Percentiles rank a stretch among this genome's conserved stretches.
These are phyloP conservation scores for Hibiscus syriacus DNA, from an alignment of 345 rosid species.

Conservation along the genomic window DNA sequence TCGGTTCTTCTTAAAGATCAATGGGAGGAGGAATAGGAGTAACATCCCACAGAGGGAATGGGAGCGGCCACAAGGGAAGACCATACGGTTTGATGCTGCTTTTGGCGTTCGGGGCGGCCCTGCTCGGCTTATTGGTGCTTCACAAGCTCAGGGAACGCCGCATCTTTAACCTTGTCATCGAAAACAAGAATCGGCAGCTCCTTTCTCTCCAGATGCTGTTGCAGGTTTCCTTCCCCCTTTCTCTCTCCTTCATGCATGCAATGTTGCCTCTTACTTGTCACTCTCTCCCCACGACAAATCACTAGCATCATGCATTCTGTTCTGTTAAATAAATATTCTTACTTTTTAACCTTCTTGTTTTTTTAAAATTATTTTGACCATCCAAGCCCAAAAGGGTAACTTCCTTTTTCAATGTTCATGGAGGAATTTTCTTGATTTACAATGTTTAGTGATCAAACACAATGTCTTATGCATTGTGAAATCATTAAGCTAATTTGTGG, in stretches of 20 bases:
- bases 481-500: too few species aligned
- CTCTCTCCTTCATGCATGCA: constrained; percentile 4
- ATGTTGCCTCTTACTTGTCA: constrained; percentile 15
- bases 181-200: constrained; percentile 43
- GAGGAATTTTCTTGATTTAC: too few species aligned
- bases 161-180: constrained; percentile 37
- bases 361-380: too few species aligned
- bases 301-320: constrained; percentile 2
- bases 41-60: constrained; percentile 21
- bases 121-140: constrained; percentile 43
- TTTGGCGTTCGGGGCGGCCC: constrained; percentile 49
- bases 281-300: constrained; percentile 10
- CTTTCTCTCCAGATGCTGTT: constrained; percentile 41
- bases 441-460: neutral
- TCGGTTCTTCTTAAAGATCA: constrained; percentile 11
- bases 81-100: constrained; percentile 39
- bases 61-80: constrained; percentile 29
- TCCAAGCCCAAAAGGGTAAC: neutral
- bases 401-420: neutral
- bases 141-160: constrained; percentile 56
- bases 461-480: neutral
- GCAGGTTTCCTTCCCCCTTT: constrained; percentile 40
- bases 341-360: neutral
- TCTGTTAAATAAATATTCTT: neutral
- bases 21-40: constrained; percentile 9